Conservation (phyloP, 805 yeast species). For the Saccharomycopsis lassenensis region DNA sequence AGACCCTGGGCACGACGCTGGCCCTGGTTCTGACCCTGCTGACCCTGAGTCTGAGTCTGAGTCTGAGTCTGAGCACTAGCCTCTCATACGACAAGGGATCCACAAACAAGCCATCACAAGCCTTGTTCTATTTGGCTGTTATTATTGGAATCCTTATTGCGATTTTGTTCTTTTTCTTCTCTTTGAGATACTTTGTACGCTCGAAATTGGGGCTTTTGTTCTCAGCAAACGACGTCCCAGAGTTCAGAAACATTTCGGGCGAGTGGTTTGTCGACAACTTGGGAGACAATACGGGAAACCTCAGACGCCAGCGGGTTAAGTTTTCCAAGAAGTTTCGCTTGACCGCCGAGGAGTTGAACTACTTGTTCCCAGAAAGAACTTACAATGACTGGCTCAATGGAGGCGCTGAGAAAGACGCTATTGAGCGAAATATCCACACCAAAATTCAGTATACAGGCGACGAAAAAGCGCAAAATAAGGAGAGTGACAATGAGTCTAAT, state of each 20-base stretch:
- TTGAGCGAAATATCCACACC: slow-evolving; percentile 34
- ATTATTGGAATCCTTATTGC: slow-evolving; percentile 54
- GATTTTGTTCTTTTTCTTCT: slow-evolving; percentile 43
- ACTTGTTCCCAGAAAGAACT: slow-evolving; percentile 45
- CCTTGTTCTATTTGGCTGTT: slow-evolving; percentile 51
- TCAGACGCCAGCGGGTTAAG: slow-evolving; percentile 5
- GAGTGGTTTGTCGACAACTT: slow-evolving; percentile 2
- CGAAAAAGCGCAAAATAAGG: not conserved
- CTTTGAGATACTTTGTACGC: slow-evolving; percentile 48
- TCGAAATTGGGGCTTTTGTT: slow-evolving; percentile 40
- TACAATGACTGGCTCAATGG: slow-evolving; percentile 52
- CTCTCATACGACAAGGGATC: not conserved
- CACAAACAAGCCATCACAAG: slow-evolving; percentile 44
- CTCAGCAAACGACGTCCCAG: slow-evolving; percentile 2
- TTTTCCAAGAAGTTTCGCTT: slow-evolving; percentile 23
- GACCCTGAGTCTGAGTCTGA: too few relatives aligned
- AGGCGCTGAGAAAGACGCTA: slow-evolving; percentile 42
- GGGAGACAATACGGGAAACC: slow-evolving; percentile 1
- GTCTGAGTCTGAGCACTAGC: not conserved
- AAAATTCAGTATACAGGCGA: slow-evolving; percentile 27
- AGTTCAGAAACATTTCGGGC: slow-evolving; percentile 8
- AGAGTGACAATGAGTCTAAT: slow-evolving; percentile 2
- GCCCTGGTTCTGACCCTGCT: not conserved
- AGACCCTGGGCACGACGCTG: not conserved
- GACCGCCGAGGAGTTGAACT: slow-evolving; percentile 47